phyloP scores from a whole-genome alignment of 2,329 filamentous ascomycete species.

The Pleurostoma richardsiae region DNA sequence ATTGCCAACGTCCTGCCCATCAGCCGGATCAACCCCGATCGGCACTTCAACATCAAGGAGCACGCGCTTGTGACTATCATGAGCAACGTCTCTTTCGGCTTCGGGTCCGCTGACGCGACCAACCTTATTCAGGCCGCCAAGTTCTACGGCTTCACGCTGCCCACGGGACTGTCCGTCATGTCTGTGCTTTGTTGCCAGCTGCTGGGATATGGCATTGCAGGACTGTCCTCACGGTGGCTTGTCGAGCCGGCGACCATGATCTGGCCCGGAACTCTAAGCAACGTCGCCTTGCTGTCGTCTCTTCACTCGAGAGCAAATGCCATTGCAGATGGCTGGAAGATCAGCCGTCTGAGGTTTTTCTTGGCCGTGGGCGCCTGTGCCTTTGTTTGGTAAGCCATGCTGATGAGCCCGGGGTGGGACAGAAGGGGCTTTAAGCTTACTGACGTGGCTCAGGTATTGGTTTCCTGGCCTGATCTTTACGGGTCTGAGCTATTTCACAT shows the following conservation, averaged over 20 bases:
- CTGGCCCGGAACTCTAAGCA: conserved; percentile 31
- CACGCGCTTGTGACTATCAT: conserved; percentile 40
- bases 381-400: conserved; percentile 38
- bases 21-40: conserved; percentile 32
- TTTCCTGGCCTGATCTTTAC: conserved; percentile 60
- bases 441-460: conserved; percentile 11
- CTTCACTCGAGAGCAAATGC: conserved; percentile 29
- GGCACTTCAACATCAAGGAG: conserved; percentile 40
- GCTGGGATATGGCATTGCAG: conserved; percentile 32
- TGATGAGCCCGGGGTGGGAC: no score
- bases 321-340: conserved; percentile 28
- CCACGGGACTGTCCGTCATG: conserved; percentile 28
- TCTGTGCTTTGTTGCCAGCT: conserved; percentile 30
- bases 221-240: conserved; percentile 26
- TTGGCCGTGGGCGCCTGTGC: conserved; percentile 24
- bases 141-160: conserved; percentile 34
- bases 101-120: conserved; percentile 36
- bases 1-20: conserved; percentile 32
- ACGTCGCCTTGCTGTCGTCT: conserved; percentile 28
- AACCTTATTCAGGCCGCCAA: conserved; percentile 36
- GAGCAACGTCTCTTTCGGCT: conserved; percentile 43
- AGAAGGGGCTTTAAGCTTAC: neutral
- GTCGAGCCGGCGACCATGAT: conserved; percentile 30
- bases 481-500: conserved; percentile 57
- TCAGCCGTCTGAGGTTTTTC: conserved; percentile 30